Conservation (phyloP, 1,284 basidiomycete genomes). For the Marasmius fiardii region DNA sequence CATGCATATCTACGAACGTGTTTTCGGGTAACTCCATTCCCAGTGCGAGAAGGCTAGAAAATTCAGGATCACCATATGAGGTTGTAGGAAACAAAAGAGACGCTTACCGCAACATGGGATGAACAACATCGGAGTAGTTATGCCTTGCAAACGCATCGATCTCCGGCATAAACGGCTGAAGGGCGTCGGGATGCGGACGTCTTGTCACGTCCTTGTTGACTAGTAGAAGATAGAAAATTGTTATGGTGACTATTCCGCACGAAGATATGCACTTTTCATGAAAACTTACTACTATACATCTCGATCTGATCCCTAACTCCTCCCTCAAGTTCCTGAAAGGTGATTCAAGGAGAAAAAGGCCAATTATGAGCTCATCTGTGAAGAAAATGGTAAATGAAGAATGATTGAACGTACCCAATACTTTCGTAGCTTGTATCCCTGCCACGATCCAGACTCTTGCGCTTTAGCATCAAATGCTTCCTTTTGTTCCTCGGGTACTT, state of each 20-base stretch:
- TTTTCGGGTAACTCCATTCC: conserved; percentile 61
- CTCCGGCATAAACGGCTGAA: conserved; percentile 57
- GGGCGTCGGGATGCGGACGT: conserved; percentile 41
- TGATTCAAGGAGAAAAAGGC: background rate
- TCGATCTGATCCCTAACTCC: conserved; percentile 60
- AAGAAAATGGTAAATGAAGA: too few species aligned
- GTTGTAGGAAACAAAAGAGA: too few species aligned
- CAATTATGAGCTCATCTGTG: too few species aligned
- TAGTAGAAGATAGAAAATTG: too few species aligned
- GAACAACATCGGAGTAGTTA: conserved; percentile 48
- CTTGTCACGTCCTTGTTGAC: conserved; percentile 46
- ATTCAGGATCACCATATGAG: too few species aligned
- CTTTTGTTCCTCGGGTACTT: conserved; percentile 57
- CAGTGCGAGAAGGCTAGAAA: conserved; percentile 52
- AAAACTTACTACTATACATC: conserved; percentile 47
- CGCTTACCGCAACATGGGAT: conserved; percentile 46
- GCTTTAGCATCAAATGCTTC: conserved; percentile 41
- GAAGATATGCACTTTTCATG: too few species aligned
- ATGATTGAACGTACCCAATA: conserved; percentile 54
- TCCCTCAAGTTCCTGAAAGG: conserved; percentile 45
- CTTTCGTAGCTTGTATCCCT: conserved; percentile 56
- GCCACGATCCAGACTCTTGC: conserved; percentile 48
- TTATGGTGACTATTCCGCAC: too few species aligned
- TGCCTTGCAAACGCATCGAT: conserved; percentile 49
- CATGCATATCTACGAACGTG: conserved; percentile 48